Base-by-base conservation (phyloP, 306 rosid species). In the Quercus bicolor region DNA sequence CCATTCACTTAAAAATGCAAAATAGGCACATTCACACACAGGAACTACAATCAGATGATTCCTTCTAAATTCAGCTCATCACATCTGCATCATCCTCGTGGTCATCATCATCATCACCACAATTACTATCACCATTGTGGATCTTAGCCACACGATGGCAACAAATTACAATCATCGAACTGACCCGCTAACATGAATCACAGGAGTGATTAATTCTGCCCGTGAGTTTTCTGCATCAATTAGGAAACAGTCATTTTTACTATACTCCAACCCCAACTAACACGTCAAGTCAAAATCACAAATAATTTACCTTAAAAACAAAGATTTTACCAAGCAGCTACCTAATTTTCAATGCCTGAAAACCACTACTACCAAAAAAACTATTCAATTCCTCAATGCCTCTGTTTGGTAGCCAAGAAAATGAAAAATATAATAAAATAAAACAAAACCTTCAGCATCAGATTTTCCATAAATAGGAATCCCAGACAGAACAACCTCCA, bases 1-100 rank as follows among this genome's bases (percentile, higher is more conserved):
- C 85, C 91, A 81, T 83, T 84, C 23, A 68, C 81, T 75, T 79
- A 83, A 88, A 88, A 86, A 82, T 82, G 88, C 90, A 85, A 81
- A 51, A 72, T 81, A 81, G 85, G 80, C 33, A 75, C 90, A 82
- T 24, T 75, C 70, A 70, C 48, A 48, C 75, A 87, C 59, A 75
- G 60, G 24, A 33, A 55, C 48, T 21, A 43, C 78, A 70, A 82
- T 78, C 76, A 71, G 75, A 81, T 72, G 87, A 83, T 64, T 73
- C 84, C 86, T 69, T 69, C 61, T 81, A 91, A 34, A 84, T 78
- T 83, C 78, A 65, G 74, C 56, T 77, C 81, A 80, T 53, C 83
- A 29, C 29, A 79, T 75, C 78, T 61, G 69, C 78, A 73, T 66
- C 69, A 15, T 74, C 24, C 75, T 79, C 78, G 26, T 66, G 51